These are phyloP conservation scores for Amborella trichopoda DNA, from an alignment of 164 flowering plant genomes.

Conservation along the genomic window DNA sequence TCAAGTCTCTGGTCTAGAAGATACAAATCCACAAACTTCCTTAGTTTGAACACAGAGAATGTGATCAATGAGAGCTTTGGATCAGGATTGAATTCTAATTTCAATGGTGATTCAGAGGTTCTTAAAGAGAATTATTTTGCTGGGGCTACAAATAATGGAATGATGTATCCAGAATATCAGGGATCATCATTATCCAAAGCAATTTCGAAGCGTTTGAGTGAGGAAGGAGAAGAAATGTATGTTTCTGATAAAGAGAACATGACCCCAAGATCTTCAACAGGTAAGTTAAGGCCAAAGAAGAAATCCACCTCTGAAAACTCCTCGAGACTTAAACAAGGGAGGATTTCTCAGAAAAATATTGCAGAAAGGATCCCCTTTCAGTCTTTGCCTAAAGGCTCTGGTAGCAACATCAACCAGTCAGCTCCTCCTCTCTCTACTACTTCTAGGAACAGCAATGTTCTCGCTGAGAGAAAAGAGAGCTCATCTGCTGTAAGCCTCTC, in stretches of 20 bases:
- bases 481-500: conserved; percentile 28
- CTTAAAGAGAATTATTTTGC: too few species aligned
- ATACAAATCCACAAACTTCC: conserved; percentile 34
- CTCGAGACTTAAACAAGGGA: conserved; percentile 10
- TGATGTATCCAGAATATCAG: conserved; percentile 7
- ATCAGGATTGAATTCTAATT: too few species aligned
- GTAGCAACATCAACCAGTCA: conserved; percentile 17
- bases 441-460: conserved; percentile 19
- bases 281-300: conserved; percentile 13
- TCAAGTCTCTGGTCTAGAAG: conserved; percentile 49
- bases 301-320: conserved; percentile 10
- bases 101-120: too few species aligned
- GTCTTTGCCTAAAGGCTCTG: conserved; percentile 25
- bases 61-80: background rate
- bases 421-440: conserved; percentile 11
- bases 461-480: conserved; percentile 10
- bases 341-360: conserved; percentile 12
- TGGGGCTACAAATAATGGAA: too few species aligned
- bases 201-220: too few species aligned
- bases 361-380: conserved; percentile 56
- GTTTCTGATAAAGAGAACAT: conserved; percentile 45
- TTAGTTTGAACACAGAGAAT: conserved; percentile 22
- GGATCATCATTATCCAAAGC: too few species aligned
- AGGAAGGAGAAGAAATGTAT: conserved; percentile 14
- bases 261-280: conserved; percentile 24